Percentiles rank a stretch among this genome's conserved stretches.
Conservation (phyloP, 345 rosid genomes). For the Bretschneidera sinensis region DNA sequence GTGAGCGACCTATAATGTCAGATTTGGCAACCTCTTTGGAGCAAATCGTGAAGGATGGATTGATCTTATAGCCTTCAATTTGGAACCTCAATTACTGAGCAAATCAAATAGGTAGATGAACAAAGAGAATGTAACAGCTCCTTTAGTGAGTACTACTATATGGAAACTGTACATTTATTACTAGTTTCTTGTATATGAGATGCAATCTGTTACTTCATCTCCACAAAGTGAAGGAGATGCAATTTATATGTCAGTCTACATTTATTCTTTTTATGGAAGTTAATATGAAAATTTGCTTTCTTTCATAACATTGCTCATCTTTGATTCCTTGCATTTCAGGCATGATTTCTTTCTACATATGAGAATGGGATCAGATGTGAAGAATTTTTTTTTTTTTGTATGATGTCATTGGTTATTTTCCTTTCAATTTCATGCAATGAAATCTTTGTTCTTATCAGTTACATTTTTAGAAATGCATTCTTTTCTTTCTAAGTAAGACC, state of each 20-base stretch:
- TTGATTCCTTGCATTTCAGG: too few species aligned
- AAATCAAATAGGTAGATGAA: conserved; percentile 11
- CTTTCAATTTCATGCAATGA: too few species aligned
- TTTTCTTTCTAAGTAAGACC: too few species aligned
- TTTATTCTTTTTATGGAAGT: background rate
- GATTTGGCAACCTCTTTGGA: conserved; percentile 60
- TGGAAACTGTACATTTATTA: conserved; percentile 42
- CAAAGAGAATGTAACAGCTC: conserved; percentile 3
- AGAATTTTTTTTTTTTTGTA: too few species aligned
- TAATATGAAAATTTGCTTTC: too few species aligned
- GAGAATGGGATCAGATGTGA: too few species aligned
- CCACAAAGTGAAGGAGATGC: conserved; percentile 21
- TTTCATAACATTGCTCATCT: too few species aligned
- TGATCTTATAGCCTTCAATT: conserved; percentile 37
- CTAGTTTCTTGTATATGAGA: conserved; percentile 35
- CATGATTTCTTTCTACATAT: too few species aligned
- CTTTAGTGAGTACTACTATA: conserved; percentile 16
- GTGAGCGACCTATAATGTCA: conserved; percentile 63
- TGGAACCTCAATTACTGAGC: conserved; percentile 6
- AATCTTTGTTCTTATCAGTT: too few species aligned
- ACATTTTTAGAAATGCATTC: too few species aligned
- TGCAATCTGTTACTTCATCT: conserved; percentile 11
- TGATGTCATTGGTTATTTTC: too few species aligned
- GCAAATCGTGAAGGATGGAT: conserved; percentile 60
- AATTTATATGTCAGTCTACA: conserved; percentile 6